Evolutionary conservation across 495 filamentous ascomycete species (phyloP).

Genomic region (Massariosphaeria phaeospora): DNA sequence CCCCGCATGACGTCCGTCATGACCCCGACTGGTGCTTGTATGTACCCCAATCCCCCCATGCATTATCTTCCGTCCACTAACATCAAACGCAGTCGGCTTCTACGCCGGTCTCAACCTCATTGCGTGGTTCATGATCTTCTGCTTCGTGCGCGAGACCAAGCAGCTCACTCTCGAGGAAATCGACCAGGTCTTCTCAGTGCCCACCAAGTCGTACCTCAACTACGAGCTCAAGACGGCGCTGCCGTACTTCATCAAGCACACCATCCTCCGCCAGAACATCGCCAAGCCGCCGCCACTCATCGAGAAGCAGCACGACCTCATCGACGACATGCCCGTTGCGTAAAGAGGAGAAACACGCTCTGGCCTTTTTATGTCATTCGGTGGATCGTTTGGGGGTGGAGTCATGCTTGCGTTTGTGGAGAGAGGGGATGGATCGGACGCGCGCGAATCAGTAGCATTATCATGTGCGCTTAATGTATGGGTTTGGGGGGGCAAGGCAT

Average conservation of each 20-base stretch:
- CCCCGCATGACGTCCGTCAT: constrained; percentile 48
- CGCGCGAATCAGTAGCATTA: too few species aligned
- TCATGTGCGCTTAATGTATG: too few species aligned
- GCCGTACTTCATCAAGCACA: constrained; percentile 45
- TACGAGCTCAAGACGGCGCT: constrained; percentile 49
- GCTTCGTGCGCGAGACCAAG: constrained; percentile 29
- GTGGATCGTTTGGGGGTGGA: too few species aligned
- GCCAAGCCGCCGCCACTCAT: constrained; percentile 47
- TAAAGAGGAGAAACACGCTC: too few species aligned
- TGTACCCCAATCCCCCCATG: neutral
- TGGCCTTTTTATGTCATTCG: too few species aligned
- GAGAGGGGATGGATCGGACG: too few species aligned
- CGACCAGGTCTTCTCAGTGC: constrained; percentile 51
- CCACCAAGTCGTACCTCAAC: constrained; percentile 47
- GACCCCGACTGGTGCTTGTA: constrained; percentile 50
- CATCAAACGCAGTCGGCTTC: constrained; percentile 44
- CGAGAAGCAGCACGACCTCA: constrained; percentile 33
- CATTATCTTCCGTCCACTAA: neutral
- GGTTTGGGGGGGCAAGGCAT: too few species aligned
- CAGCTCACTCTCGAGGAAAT: constrained; percentile 50
- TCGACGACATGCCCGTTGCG: too few species aligned
- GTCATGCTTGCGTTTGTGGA: too few species aligned
- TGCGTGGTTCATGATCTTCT: constrained; percentile 30
- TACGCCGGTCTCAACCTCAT: constrained; percentile 54
- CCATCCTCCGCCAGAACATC: constrained; percentile 48